Conservation (phyloP, 2,329 filamentous ascomycete species). For the Trichoderma afroharzianum region DNA sequence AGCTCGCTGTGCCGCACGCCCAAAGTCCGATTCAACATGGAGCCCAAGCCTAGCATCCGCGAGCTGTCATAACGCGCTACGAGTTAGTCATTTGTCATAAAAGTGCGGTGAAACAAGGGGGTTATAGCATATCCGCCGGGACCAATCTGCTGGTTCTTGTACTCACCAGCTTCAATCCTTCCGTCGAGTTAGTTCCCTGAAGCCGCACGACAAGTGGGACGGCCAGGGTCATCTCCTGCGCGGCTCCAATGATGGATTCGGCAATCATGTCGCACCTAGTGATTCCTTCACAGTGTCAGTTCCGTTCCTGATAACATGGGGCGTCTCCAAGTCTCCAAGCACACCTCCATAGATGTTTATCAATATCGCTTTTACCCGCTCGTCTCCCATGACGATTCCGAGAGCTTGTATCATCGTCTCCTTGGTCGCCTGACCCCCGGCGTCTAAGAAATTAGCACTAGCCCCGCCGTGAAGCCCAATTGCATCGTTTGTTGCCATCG, state of each 20-base stretch:
- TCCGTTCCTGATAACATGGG: neutral
- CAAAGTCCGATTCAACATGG: slow-evolving; percentile 39
- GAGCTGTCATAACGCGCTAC: slow-evolving; percentile 27
- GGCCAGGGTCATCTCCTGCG: slow-evolving; percentile 34
- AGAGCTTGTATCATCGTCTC: slow-evolving; percentile 78
- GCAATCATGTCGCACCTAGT: slow-evolving; percentile 51
- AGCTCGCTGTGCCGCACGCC: slow-evolving; percentile 31
- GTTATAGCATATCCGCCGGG: neutral
- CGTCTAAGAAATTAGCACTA: slow-evolving; percentile 84
- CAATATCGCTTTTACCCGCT: slow-evolving; percentile 63
- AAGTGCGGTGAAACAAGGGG: slow-evolving; percentile 11
- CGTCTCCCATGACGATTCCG: slow-evolving; percentile 66
- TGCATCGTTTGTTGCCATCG: slow-evolving; percentile 87
- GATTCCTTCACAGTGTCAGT: slow-evolving; percentile 35
- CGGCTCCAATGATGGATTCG: slow-evolving; percentile 44
- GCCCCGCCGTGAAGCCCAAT: slow-evolving; percentile 63
- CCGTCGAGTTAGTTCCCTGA: slow-evolving; percentile 44
- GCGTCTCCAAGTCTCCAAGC: slow-evolving; percentile 4
- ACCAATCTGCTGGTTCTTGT: slow-evolving; percentile 8
- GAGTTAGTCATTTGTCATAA: slow-evolving; percentile 6
- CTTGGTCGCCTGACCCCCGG: slow-evolving; percentile 80
- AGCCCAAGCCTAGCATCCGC: slow-evolving; percentile 34
- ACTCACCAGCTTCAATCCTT: slow-evolving; percentile 40
- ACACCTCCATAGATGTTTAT: slow-evolving; percentile 53
- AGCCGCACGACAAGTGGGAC: slow-evolving; percentile 45